Conservation (phyloP, 345 rosid genomes). For the Salix dunnii region DNA sequence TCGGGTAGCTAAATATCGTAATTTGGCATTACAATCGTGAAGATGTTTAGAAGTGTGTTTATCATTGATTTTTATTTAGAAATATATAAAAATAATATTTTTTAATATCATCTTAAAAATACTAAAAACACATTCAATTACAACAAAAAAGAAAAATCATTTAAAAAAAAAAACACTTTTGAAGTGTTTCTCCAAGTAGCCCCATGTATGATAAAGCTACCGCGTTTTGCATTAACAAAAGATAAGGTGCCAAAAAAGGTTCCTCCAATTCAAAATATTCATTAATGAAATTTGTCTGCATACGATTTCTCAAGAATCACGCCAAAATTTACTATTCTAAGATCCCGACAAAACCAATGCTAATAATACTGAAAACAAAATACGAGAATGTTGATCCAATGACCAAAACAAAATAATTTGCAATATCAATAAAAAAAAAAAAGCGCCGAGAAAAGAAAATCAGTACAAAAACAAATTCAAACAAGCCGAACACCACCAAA, state of each 20-base stretch:
- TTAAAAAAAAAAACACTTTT: no score
- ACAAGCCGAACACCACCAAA: constrained; percentile 12
- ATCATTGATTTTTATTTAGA: no score
- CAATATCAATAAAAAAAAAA: constrained; percentile 2
- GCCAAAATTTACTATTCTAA: neutral
- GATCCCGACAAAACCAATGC: neutral
- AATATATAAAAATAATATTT: no score
- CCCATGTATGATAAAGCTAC: neutral
- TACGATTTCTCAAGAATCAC: neutral
- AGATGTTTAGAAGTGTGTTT: no score
- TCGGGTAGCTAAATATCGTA: no score
- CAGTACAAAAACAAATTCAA: neutral
- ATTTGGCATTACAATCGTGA: no score
- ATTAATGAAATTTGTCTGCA: neutral
- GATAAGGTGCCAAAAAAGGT: neutral
- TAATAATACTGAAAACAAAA: constrained; percentile 1
- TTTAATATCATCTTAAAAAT: no score
- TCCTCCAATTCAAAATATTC: neutral
- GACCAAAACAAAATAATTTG: neutral
- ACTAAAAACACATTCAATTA: no score
- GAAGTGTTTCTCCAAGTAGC: no score
- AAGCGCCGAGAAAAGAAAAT: neutral
- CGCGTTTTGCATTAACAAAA: neutral
- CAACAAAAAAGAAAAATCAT: no score
- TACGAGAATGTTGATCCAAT: constrained; percentile 14